phyloP scores from a whole-genome alignment of 306 rosid genomes.

The Malus asiatica region DNA sequence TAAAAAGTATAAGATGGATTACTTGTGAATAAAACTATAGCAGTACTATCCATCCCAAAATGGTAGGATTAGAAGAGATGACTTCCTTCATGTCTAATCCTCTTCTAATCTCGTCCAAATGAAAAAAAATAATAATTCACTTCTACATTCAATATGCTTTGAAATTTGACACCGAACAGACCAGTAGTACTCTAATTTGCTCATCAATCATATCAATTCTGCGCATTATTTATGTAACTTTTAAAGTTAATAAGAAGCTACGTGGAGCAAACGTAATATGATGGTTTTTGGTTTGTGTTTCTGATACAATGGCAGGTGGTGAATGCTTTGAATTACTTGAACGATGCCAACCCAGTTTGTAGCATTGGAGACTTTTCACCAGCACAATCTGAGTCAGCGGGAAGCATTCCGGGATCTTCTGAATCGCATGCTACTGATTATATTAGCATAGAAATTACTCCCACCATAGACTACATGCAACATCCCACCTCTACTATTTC shows the following conservation, averaged over 20 bases:
- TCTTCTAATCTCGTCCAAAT: background rate
- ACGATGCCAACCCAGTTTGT: constrained; percentile 32
- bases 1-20: too few species aligned
- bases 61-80: background rate
- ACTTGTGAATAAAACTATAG: too few species aligned
- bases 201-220: background rate
- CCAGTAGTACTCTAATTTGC: background rate
- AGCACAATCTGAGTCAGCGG: constrained; percentile 35
- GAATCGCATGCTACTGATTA: constrained; percentile 16
- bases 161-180: background rate
- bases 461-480: background rate
- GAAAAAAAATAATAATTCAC: background rate
- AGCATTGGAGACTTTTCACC: constrained; percentile 31
- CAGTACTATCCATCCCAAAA: too few species aligned
- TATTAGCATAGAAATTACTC: constrained; percentile 9
- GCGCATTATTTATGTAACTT: background rate
- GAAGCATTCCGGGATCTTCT: constrained; percentile 10
- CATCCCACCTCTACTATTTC: constrained; percentile 1
- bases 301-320: constrained; percentile 41
- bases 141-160: background rate
- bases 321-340: constrained; percentile 29
- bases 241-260: background rate
- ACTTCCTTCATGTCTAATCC: background rate
- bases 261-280: background rate
- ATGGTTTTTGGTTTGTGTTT: background rate